Evolutionary conservation across 2,329 filamentous ascomycete genomes (phyloP).

Genomic region (Pyrenochaeta sp.): DNA sequence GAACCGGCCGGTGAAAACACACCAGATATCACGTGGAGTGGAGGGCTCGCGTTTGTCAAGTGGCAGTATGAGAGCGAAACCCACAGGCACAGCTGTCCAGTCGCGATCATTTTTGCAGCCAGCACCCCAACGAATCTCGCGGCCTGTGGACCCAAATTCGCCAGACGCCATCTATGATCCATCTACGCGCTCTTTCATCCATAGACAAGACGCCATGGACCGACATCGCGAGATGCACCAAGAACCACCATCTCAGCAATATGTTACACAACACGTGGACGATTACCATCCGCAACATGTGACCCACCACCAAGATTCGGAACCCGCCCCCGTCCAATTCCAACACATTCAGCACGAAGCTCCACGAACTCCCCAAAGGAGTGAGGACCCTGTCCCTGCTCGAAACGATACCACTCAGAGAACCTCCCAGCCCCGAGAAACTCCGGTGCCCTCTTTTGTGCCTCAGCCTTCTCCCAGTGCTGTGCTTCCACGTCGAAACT

Average conservation of each 20-base stretch:
- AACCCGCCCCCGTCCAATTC: constrained; percentile 29
- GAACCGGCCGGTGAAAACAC: constrained; percentile 51
- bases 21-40: constrained; percentile 40
- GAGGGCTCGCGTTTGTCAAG: constrained; percentile 54
- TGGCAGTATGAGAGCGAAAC: constrained; percentile 61
- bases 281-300: constrained; percentile 15
- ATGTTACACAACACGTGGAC: constrained; percentile 27
- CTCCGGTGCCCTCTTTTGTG: constrained; percentile 10
- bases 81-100: constrained; percentile 57
- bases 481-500: constrained; percentile 17
- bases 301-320: constrained; percentile 13
- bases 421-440: constrained; percentile 10
- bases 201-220: constrained; percentile 47
- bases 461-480: constrained; percentile 8
- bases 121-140: constrained; percentile 19
- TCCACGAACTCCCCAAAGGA: constrained; percentile 14
- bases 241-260: constrained; percentile 25
- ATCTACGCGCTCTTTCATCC: constrained; percentile 46
- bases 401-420: constrained; percentile 4
- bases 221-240: constrained; percentile 40
- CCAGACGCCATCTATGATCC: constrained; percentile 47
- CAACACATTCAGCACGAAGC: constrained; percentile 17
- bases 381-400: constrained; percentile 14
- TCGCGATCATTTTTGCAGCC: constrained; percentile 22
- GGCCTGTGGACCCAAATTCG: constrained; percentile 46